Conservation (phyloP, 805 yeast genomes). For the Yamadazyma takamatsuzukensis region DNA sequence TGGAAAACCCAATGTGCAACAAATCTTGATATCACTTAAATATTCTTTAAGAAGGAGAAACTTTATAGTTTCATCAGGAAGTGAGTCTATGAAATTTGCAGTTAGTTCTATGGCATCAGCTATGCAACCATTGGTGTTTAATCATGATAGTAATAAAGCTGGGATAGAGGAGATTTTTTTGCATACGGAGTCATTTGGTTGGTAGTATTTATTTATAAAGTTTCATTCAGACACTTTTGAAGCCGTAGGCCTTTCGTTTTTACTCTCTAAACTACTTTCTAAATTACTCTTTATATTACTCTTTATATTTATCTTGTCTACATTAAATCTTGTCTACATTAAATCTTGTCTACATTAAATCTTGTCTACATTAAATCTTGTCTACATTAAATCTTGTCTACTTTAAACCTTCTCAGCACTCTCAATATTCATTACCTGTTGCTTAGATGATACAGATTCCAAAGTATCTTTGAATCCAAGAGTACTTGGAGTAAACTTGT, state of each 20-base stretch:
- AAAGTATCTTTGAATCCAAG: constrained; percentile 7
- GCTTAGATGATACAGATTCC: constrained; percentile 1
- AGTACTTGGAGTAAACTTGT: constrained; percentile 20
- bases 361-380: no score
- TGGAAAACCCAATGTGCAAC: constrained; percentile 17
- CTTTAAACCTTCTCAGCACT: no score
- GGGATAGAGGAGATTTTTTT: constrained; percentile 43
- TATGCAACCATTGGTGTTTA: constrained; percentile 33
- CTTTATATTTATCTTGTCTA: no score
- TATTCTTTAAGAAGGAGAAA: constrained; percentile 25
- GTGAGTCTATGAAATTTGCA: constrained; percentile 33
- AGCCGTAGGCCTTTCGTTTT: no score
- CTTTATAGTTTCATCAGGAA: constrained; percentile 45
- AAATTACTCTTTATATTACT: no score
- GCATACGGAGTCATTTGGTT: constrained; percentile 52
- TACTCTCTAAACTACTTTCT: no score
- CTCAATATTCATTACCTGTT: constrained; percentile 4
- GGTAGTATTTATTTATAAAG: constrained; percentile 17
- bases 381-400: no score
- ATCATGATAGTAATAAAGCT: constrained; percentile 20
- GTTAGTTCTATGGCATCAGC: constrained; percentile 39
- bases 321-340: no score
- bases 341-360: no score
- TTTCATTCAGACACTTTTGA: no score
- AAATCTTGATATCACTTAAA: constrained; percentile 14